Base-by-base conservation (phyloP, 306 rosid genomes). In the Citrullus colocynthis region DNA sequence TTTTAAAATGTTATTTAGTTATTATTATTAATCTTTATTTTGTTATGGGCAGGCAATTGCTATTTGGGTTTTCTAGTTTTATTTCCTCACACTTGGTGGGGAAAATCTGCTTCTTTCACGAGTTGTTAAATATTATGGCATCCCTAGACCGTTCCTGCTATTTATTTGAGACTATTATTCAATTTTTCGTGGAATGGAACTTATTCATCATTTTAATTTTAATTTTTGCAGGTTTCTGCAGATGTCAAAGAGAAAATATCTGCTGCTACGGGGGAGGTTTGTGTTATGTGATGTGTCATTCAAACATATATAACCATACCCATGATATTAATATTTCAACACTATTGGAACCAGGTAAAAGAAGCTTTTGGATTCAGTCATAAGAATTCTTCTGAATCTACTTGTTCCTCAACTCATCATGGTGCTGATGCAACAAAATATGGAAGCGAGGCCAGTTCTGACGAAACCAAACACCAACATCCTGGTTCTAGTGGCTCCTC, bases 261-360 rank as follows among this genome's bases (percentile, higher is more conserved):
- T 15, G 88, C 88, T 84, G 93, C 99, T 81, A 81, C 91, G 37
- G 99, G 86, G 79, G 97, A 95, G 93, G 98, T 90, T 9, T 60
- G 90, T 83, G 69, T 56, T 71, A 45, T 60, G 62, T 78, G 60
- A 70, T 73, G 70, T 81, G 74, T 48, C 30, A 34, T 81, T 57
- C 76, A 16, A 9, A 37, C 76, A 30, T 28, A 44, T 78, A 24
- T 49, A 32, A 64, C 17, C 44, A 30, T 4, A 34, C 13, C 37
- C 39, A 48, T 71, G 36, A 15, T 24, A 71, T 48, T 71, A 45
- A 71, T 48, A 21, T 71, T 70, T 70, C 56, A 21, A 45, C 42
- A 15, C 41, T 48, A 49, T 71, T 71, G 59, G 21, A 84, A 78
- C 79, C 55, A 94, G 97, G 96, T 90, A 77, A 95, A 92, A 83